A percentile compares a stretch with the other conserved stretches of the same genome.
Evolutionary conservation across 2,329 filamentous ascomycete genomes (phyloP).

Genomic region (Akanthomyces lecanii): DNA sequence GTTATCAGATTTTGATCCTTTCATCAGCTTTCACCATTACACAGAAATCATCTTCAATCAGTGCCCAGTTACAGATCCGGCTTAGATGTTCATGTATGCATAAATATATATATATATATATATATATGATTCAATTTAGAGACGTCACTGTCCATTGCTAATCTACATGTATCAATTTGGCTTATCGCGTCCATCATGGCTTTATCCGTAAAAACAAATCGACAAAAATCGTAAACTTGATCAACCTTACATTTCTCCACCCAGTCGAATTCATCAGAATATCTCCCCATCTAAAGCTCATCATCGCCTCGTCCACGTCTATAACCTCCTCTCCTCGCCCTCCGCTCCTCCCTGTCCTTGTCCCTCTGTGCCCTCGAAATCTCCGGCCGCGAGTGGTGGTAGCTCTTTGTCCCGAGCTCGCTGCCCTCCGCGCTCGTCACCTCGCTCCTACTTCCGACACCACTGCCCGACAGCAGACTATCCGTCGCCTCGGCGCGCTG

Average conservation of each 20-base stretch:
- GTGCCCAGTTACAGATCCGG: too few species aligned
- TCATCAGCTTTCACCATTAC: neutral
- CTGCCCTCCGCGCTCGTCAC: slow-evolving; percentile 31
- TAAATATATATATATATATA: neutral
- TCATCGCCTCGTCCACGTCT: slow-evolving; percentile 32
- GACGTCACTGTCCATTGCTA: neutral
- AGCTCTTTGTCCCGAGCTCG: slow-evolving; percentile 55
- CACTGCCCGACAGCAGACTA: slow-evolving; percentile 26
- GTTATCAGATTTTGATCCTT: neutral
- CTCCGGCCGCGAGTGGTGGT: slow-evolving; percentile 53
- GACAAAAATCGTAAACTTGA: neutral
- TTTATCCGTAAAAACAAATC: neutral
- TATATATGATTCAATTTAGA: neutral
- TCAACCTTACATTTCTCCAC: neutral
- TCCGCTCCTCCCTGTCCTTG: slow-evolving; percentile 32
- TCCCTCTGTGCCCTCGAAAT: slow-evolving; percentile 34
- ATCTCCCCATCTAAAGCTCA: slow-evolving; percentile 17
- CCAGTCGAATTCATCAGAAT: too few species aligned
- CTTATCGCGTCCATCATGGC: neutral
- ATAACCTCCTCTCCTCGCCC: slow-evolving; percentile 33
- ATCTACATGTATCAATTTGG: slow-evolving; percentile 13
- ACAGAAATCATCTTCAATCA: too few species aligned
- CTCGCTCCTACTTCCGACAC: slow-evolving; percentile 37
- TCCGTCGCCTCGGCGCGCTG: slow-evolving; percentile 40
- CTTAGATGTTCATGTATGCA: too few species aligned